Conservation (phyloP, 148 eudicot species). For the Pharnaceum exiguum region DNA sequence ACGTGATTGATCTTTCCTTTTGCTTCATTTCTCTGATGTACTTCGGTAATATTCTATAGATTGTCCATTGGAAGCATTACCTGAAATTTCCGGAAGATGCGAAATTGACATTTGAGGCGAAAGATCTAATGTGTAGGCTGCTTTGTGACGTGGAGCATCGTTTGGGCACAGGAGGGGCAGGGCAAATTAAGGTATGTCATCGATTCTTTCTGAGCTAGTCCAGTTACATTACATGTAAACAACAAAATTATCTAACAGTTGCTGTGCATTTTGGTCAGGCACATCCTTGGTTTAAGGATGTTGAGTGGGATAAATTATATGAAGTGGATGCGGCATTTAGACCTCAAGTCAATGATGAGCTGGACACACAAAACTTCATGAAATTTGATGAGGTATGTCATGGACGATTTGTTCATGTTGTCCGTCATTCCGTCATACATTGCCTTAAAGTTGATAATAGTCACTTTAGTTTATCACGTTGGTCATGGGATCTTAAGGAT, state of each 20-base stretch:
- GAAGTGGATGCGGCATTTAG: constrained; percentile 90
- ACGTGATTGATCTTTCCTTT: background rate
- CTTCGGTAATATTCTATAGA: constrained; percentile 36
- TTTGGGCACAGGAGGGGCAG: constrained; percentile 81
- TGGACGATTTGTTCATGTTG: background rate
- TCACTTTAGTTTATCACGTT: too few relatives aligned
- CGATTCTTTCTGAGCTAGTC: background rate
- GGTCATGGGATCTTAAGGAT: background rate
- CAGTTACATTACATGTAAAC: background rate
- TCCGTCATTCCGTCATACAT: background rate
- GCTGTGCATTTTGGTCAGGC: constrained; percentile 42
- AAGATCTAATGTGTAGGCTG: constrained; percentile 84
- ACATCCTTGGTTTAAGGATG: constrained; percentile 88
- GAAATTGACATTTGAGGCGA: constrained; percentile 68
- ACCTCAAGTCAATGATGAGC: constrained; percentile 90
- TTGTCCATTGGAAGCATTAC: constrained; percentile 95
- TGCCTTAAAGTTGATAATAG: too few relatives aligned
- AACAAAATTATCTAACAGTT: background rate
- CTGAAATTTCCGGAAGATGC: constrained; percentile 87
- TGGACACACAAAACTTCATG: constrained; percentile 97
- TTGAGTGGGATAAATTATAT: constrained; percentile 85
- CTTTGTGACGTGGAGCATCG: constrained; percentile 96
- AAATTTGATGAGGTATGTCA: constrained; percentile 86
- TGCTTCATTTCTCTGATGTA: background rate
- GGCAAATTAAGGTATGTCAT: constrained; percentile 67